phyloP scores from a whole-genome alignment of 2,329 filamentous ascomycete genomes.

The Arthroderma sp. region DNA sequence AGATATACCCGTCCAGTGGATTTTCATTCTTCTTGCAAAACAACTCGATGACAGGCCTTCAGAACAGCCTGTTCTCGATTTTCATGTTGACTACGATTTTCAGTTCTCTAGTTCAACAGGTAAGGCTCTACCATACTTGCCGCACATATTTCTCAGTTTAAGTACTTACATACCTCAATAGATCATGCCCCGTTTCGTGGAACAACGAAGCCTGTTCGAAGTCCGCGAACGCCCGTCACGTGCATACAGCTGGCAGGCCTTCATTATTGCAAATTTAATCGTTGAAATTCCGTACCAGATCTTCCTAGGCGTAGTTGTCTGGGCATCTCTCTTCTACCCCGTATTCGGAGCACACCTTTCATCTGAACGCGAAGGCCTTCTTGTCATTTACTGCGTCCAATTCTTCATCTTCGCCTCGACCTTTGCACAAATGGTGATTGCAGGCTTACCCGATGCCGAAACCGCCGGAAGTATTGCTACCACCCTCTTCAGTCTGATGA shows the following conservation, averaged over 20 bases:
- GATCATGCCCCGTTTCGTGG: conserved; percentile 70
- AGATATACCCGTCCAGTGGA: conserved; percentile 48
- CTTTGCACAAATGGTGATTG: conserved; percentile 66
- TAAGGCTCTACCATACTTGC: conserved; percentile 43
- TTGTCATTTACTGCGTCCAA: conserved; percentile 62
- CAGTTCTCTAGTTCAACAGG: conserved; percentile 41
- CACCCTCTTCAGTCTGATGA: conserved; percentile 56
- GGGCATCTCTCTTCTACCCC: conserved; percentile 73
- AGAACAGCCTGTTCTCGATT: conserved; percentile 76
- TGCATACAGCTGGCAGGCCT: conserved; percentile 73
- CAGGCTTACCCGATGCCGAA: conserved; percentile 61
- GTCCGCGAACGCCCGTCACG: conserved; percentile 74
- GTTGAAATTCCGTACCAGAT: conserved; percentile 80
- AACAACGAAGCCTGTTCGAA: conserved; percentile 70
- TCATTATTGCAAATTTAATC: conserved; percentile 69
- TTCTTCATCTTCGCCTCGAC: conserved; percentile 74
- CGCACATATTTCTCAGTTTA: not conserved
- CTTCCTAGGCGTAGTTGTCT: conserved; percentile 61
- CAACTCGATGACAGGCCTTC: conserved; percentile 61
- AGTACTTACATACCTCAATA: conserved; percentile 7
- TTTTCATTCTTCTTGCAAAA: conserved; percentile 65
- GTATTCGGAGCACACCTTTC: conserved; percentile 49
- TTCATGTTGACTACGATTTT: conserved; percentile 58
- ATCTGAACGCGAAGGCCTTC: conserved; percentile 57
- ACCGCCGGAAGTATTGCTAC: conserved; percentile 65